A percentile compares a stretch with the other conserved stretches of the same genome.
phyloP scores from a whole-genome alignment of 1,284 basidiomycete genomes.

The Chiua sp. region DNA sequence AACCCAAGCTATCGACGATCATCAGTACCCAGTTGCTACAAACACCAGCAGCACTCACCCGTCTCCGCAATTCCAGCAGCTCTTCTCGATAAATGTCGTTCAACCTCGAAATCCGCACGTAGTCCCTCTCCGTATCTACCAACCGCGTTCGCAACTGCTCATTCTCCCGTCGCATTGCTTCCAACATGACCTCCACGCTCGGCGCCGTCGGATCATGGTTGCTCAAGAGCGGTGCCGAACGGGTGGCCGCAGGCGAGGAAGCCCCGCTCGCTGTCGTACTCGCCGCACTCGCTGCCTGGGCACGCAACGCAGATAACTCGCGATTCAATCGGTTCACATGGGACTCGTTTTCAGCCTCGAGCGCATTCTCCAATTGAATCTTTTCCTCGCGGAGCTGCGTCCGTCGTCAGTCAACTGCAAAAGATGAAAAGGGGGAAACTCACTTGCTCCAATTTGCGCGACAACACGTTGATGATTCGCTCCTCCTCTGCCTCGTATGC shows the following conservation, averaged over 20 bases:
- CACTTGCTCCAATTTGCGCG: conserved; percentile 80
- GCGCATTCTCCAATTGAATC: conserved; percentile 77
- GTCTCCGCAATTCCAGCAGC: conserved; percentile 71
- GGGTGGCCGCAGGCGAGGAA: conserved; percentile 39
- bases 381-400: conserved; percentile 71
- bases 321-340: conserved; percentile 77
- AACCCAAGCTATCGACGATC: conserved; percentile 59
- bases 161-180: conserved; percentile 77
- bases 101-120: conserved; percentile 68
- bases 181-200: conserved; percentile 65
- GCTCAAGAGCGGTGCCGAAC: conserved; percentile 33
- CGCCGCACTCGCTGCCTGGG: conserved; percentile 45
- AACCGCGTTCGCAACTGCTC: conserved; percentile 68
- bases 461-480: conserved; percentile 80
- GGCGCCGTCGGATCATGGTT: conserved; percentile 52
- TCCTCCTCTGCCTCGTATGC: conserved; percentile 89
- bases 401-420: neutral
- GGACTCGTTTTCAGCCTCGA: conserved; percentile 80
- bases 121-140: conserved; percentile 75
- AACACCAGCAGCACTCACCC: conserved; percentile 53
- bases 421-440: conserved; percentile 22
- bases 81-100: conserved; percentile 85
- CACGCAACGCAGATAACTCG: conserved; percentile 68
- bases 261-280: conserved; percentile 35
- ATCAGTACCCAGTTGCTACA: neutral